A percentile compares a stretch with the other conserved stretches of the same genome.
Conservation (phyloP, 345 rosid genomes). For the Arabidopsis arenosa region DNA sequence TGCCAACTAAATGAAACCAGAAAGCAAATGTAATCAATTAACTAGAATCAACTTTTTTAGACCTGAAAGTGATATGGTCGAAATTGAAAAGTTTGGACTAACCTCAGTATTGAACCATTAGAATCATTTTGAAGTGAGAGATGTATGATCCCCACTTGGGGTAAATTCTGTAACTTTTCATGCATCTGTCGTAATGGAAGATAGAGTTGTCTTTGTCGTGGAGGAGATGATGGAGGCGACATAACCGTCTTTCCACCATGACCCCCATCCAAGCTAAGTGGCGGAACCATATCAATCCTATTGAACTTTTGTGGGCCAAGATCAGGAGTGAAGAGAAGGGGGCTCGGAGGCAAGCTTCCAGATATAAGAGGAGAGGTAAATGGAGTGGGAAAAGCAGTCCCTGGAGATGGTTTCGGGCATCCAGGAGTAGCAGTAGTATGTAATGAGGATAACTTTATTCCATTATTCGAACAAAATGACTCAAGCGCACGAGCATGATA, state of each 20-base stretch:
- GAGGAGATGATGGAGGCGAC: slow-evolving; percentile 84
- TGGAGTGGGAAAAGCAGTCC: slow-evolving; percentile 81
- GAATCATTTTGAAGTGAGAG: slow-evolving; percentile 89
- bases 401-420: slow-evolving; percentile 55
- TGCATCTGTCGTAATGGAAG: slow-evolving; percentile 78
- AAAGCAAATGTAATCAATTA: slow-evolving; percentile 5
- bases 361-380: slow-evolving; percentile 83
- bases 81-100: slow-evolving; percentile 36
- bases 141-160: slow-evolving; percentile 95
- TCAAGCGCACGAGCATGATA: slow-evolving; percentile 94
- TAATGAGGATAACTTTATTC: slow-evolving; percentile 72
- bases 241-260: slow-evolving; percentile 61
- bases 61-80: background rate
- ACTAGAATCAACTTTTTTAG: slow-evolving; percentile 12
- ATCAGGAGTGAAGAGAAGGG: slow-evolving; percentile 87
- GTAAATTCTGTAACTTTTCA: slow-evolving; percentile 85
- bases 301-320: slow-evolving; percentile 70
- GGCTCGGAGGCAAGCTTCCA: slow-evolving; percentile 96
- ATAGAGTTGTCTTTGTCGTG: slow-evolving; percentile 68
- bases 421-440: slow-evolving; percentile 57
- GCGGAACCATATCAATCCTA: slow-evolving; percentile 87
- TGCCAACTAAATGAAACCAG: slow-evolving; percentile 61
- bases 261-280: slow-evolving; percentile 86
- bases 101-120: slow-evolving; percentile 84
- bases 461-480: slow-evolving; percentile 73